A percentile compares a stretch with the other conserved stretches of the same genome.
Evolutionary conservation across 805 yeast species (phyloP).

Genomic region (Candida coleopterorum): DNA sequence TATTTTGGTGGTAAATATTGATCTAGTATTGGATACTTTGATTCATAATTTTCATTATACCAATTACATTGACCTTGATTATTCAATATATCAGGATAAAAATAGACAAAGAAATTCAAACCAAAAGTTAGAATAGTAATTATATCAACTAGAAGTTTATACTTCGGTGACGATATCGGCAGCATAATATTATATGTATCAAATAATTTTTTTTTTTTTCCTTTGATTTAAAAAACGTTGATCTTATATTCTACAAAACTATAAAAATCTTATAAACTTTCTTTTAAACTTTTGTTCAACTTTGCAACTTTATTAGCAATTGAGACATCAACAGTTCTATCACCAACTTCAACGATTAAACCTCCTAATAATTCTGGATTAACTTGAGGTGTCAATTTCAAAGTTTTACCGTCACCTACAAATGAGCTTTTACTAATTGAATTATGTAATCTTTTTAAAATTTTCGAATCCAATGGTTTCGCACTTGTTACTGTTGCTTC

Average conservation of each 20-base stretch:
- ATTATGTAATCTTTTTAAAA: conserved; percentile 70
- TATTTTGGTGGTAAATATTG: conserved; percentile 11
- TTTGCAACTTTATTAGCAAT: conserved; percentile 78
- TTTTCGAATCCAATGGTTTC: conserved; percentile 74
- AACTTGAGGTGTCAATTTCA: conserved; percentile 76
- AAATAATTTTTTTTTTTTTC: no score
- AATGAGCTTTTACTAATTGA: conserved; percentile 73
- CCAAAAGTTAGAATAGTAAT: conserved; percentile 29
- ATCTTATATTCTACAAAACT: no score
- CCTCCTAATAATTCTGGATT: conserved; percentile 95
- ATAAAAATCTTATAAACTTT: conserved; percentile 87
- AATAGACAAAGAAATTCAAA: conserved; percentile 62
- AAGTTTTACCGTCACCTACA: conserved; percentile 82
- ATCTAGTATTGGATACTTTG: conserved; percentile 8
- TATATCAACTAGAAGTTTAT: conserved; percentile 5
- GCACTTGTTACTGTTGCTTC: conserved; percentile 92
- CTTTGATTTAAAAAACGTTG: no score
- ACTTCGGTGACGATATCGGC: conserved; percentile 2
- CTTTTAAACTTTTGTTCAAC: conserved; percentile 83
- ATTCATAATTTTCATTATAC: conserved; percentile 25
- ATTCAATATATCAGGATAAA: conserved; percentile 61
- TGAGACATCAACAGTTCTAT: conserved; percentile 92
- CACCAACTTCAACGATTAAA: conserved; percentile 91
- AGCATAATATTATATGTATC: no score
- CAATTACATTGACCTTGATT: conserved; percentile 56